phyloP scores from a whole-genome alignment of 208 protist genomes.

The Trypanosomatidae sp. region DNA sequence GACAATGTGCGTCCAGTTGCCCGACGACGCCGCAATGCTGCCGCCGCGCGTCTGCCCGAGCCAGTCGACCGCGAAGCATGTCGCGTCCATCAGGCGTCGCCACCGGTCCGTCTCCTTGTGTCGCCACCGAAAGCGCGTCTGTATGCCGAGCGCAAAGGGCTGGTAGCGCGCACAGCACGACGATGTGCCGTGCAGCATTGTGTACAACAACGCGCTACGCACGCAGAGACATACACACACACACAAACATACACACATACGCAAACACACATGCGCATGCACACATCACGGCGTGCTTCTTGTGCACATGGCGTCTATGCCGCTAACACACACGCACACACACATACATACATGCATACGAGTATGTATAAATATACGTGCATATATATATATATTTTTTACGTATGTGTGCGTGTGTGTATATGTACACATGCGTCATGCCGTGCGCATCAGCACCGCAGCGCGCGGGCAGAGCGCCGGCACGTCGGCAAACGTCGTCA shows the following conservation, averaged over 20 bases:
- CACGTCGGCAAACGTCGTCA: conserved; percentile 33
- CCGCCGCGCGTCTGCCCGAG: conserved; percentile 61
- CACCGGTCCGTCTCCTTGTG: conserved; percentile 88
- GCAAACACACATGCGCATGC: no score
- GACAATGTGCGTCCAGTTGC: conserved; percentile 81
- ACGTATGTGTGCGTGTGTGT: no score
- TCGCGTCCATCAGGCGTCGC: conserved; percentile 83
- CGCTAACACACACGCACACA: no score
- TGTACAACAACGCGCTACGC: not conserved
- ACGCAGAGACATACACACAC: not conserved
- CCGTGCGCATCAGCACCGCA: conserved; percentile 44
- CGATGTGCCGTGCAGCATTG: conserved; percentile 6
- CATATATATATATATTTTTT: conserved; percentile 1
- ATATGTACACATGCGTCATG: no score
- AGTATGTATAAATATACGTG: not conserved
- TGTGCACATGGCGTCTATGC: no score
- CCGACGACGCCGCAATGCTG: conserved; percentile 70
- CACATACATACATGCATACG: no score
- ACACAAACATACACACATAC: no score
- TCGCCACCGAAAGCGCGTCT: conserved; percentile 84
- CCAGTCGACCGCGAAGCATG: conserved; percentile 82
- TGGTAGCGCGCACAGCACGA: conserved; percentile 48
- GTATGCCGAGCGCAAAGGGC: conserved; percentile 79
- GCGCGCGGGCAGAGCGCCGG: conserved; percentile 37
- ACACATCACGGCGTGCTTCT: no score